Evolutionary conservation across 495 filamentous ascomycete genomes (phyloP).

Genomic region (Talaromyces trachyspermus): DNA sequence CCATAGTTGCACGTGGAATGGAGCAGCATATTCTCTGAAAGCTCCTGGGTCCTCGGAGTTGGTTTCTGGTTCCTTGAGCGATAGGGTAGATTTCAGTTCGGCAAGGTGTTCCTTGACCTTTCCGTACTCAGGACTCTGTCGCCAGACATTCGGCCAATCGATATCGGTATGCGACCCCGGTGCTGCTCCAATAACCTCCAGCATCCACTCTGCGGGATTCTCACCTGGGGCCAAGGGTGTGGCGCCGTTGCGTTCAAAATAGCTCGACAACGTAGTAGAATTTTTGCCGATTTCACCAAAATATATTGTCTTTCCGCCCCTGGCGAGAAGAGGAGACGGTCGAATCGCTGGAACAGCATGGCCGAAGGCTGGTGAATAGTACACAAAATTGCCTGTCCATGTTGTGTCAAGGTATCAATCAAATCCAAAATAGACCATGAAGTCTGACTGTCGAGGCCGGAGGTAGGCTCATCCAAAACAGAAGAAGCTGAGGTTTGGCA

Average conservation of each 20-base stretch:
- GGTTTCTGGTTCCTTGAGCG: constrained; percentile 31
- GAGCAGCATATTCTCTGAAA: constrained; percentile 45
- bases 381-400: constrained; percentile 80
- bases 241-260: constrained; percentile 74
- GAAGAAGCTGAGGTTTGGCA: constrained; percentile 72
- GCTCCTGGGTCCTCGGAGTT: constrained; percentile 20
- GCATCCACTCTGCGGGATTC: constrained; percentile 88
- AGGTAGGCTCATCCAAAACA: constrained; percentile 90
- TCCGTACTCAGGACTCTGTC: constrained; percentile 57
- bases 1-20: constrained; percentile 39
- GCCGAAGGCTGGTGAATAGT: constrained; percentile 93
- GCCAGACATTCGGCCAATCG: constrained; percentile 79
- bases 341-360: constrained; percentile 86
- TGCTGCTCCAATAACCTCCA: constrained; percentile 83
- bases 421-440: constrained; percentile 78
- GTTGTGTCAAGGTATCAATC: constrained; percentile 72
- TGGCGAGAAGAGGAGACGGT: constrained; percentile 77
- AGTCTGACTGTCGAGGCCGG: constrained; percentile 76
- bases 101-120: constrained; percentile 60
- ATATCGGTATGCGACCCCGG: constrained; percentile 65
- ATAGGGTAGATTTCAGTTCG: constrained; percentile 48
- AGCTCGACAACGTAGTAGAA: constrained; percentile 60
- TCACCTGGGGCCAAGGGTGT: constrained; percentile 59
- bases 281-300: constrained; percentile 77
- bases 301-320: constrained; percentile 73